Percentiles rank a stretch among this genome's conserved stretches.
Conservation (phyloP, 163 green algal genomes). For the Trebouxia gelatinosa region DNA sequence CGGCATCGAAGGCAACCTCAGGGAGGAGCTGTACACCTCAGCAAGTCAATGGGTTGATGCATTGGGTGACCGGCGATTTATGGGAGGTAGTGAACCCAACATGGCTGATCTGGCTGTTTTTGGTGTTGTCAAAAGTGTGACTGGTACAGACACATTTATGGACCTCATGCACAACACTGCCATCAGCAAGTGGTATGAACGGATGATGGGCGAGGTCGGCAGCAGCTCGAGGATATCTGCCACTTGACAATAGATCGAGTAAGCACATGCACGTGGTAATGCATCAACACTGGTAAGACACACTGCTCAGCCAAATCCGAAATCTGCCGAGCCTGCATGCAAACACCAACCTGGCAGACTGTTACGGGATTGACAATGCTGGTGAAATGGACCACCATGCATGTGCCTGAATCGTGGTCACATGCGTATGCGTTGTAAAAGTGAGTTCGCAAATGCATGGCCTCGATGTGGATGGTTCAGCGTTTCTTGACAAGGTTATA, state of each 20-base stretch:
- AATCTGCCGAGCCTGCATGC: too few species aligned
- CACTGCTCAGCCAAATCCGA: too few species aligned
- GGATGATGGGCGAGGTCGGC: conserved; percentile 72
- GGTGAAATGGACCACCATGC: too few species aligned
- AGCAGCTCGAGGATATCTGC: background rate
- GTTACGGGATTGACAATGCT: too few species aligned
- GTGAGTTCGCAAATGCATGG: too few species aligned
- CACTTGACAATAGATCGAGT: background rate
- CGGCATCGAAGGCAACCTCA: conserved; percentile 79
- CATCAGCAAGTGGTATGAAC: conserved; percentile 71
- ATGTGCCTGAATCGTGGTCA: too few species aligned
- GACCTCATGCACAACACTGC: conserved; percentile 81
- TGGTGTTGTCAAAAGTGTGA: conserved; percentile 88
- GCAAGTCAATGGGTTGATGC: conserved; percentile 75
- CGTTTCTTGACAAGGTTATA: too few species aligned
- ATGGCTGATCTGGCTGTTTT: conserved; percentile 91
- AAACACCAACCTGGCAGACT: too few species aligned
- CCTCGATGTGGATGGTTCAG: too few species aligned
- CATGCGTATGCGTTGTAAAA: too few species aligned
- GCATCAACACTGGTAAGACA: background rate
- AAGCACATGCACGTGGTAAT: background rate
- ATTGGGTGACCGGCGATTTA: conserved; percentile 50
- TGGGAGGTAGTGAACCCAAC: conserved; percentile 78
- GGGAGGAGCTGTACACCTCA: conserved; percentile 63
- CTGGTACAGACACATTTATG: conserved; percentile 78